Evolutionary conservation across 2,329 filamentous ascomycete species (phyloP), one percentile per base, ranked within the genome.

Genomic region (Thielaviopsis punctulata): DNA sequence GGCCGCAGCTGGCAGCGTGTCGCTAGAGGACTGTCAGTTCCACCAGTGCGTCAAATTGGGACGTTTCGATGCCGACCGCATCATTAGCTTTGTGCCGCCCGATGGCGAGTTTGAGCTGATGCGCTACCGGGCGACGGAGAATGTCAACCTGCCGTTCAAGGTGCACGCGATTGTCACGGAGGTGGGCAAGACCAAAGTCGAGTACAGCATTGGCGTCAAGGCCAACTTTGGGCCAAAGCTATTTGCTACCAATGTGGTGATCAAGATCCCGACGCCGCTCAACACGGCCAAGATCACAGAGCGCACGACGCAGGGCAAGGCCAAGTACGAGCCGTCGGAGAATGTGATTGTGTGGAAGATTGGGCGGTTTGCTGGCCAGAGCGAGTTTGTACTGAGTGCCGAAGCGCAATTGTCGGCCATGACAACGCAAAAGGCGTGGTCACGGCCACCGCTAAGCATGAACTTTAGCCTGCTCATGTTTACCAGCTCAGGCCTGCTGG

Each of bases 261-360:
- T 98, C 51, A 84, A 87, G 58, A 93, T 98, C 60, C 92, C 92
- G 0, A 96, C 92, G 3, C 92, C 92, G 12, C 77, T 98, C 51
- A 98, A 98, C 70, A 96, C 93, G 1, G 92, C 92, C 45, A 84
- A 84, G 63, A 95, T 94, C 56, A 90, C 82, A 1, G 88, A 95
- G 68, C 80, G 92, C 48, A 93, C 89, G 56, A 92, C 85, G 1
- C 89, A 96, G 67, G 93, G 92, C 55, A 95, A 95, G 65, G 92
- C 92, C 54, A 96, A 95, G 68, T 98, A 98, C 67, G 93, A 98
- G 68, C 93, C 92, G 0, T 86, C 89, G 57, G 89, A 95, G 64
- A 98, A 98, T 72, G 87, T 90, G 62, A 96, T 98, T 58, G 84
- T 96, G 12, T 98, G 92, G 92, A 96, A 95, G 75, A 96, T 98